Percentiles rank a stretch among this genome's conserved stretches.
Conservation (phyloP, 2,329 filamentous ascomycete genomes). For the Fusarium lyarnte region DNA sequence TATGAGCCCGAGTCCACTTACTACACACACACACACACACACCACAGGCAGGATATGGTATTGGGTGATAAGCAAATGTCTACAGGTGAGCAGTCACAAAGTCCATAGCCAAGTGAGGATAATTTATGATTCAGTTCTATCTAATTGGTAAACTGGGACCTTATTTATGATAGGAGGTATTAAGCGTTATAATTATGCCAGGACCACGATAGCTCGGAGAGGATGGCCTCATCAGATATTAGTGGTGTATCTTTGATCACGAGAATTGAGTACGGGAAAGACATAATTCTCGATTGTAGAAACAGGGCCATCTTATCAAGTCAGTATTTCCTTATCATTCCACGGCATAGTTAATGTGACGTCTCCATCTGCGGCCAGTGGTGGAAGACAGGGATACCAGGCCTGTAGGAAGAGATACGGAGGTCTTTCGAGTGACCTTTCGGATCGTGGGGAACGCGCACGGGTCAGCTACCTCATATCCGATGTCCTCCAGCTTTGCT, state of each 20-base stretch:
- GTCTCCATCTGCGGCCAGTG: not conserved
- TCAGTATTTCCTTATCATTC: not conserved
- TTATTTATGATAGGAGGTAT: not conserved
- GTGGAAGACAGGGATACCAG: not conserved
- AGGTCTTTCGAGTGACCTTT: conserved; percentile 5
- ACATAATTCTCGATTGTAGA: not conserved
- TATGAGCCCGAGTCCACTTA: too few species aligned
- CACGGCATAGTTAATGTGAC: not conserved
- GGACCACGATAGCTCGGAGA: not conserved
- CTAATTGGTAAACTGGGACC: not conserved
- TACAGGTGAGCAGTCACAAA: not conserved
- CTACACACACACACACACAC: too few species aligned
- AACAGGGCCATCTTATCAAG: not conserved
- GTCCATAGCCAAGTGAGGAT: not conserved
- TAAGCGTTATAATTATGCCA: rapidly evolving
- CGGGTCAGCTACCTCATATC: too few species aligned
- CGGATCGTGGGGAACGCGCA: too few species aligned
- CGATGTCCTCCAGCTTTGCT: too few species aligned
- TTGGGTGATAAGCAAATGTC: not conserved
- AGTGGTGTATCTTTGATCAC: not conserved
- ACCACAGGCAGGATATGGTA: too few species aligned
- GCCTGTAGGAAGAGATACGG: not conserved
- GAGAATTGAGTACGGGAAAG: not conserved
- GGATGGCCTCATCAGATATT: not conserved
- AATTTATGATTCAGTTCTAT: not conserved